Evolutionary conservation across 2,329 filamentous ascomycete species (phyloP).

Genomic region (Penicillium sp.): DNA sequence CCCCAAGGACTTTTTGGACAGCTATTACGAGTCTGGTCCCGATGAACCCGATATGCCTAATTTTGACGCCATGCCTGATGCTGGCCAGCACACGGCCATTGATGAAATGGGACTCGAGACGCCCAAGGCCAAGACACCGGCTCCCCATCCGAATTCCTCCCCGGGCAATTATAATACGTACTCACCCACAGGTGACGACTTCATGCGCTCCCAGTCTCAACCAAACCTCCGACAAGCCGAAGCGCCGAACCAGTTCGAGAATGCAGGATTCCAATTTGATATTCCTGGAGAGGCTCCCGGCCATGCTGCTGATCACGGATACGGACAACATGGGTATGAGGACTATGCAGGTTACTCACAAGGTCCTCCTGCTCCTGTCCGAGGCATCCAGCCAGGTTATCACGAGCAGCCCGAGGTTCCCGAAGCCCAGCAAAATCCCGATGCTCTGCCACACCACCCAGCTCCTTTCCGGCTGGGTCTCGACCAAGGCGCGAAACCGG

Average conservation of each 20-base stretch:
- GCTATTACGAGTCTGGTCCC: constrained; percentile 54
- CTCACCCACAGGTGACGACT: constrained; percentile 29
- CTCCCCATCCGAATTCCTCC: constrained; percentile 19
- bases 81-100: constrained; percentile 25
- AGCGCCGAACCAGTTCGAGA: constrained; percentile 38
- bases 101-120: constrained; percentile 40
- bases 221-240: constrained; percentile 41
- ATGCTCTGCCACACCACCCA: constrained; percentile 58
- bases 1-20: constrained; percentile 49
- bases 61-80: constrained; percentile 58
- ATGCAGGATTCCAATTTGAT: constrained; percentile 69
- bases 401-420: constrained; percentile 20
- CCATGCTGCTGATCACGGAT: constrained; percentile 16
- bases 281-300: constrained; percentile 53
- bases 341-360: constrained; percentile 22
- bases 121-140: constrained; percentile 28
- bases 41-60: constrained; percentile 63
- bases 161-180: constrained; percentile 38
- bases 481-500: constrained; percentile 48
- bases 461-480: constrained; percentile 56
- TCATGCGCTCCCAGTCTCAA: constrained; percentile 47
- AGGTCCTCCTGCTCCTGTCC: constrained; percentile 22
- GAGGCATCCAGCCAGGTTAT: constrained; percentile 24
- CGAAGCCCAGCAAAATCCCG: constrained; percentile 49
- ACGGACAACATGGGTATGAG: constrained; percentile 20